Conservation (phyloP, 1,284 basidiomycete genomes). For the Ustilago trichophora region DNA sequence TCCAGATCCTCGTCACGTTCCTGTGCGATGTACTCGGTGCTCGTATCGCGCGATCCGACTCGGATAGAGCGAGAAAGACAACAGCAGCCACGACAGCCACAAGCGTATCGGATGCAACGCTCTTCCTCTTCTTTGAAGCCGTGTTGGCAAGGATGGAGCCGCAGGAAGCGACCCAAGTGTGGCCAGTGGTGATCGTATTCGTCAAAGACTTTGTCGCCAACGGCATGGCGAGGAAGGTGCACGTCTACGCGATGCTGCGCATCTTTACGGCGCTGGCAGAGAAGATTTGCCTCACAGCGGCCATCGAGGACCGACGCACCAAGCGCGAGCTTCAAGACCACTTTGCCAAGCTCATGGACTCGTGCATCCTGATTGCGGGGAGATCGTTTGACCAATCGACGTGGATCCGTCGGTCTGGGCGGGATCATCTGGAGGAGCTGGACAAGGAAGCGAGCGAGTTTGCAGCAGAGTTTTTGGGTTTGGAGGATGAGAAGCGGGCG, state of each 20-base stretch:
- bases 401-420: conserved; percentile 78
- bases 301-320: conserved; percentile 85
- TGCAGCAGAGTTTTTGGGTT: conserved; percentile 10
- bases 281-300: conserved; percentile 82
- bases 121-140: conserved; percentile 87
- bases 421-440: conserved; percentile 69
- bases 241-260: conserved; percentile 80
- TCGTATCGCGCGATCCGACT: conserved; percentile 69
- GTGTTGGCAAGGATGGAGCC: conserved; percentile 87
- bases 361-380: conserved; percentile 78
- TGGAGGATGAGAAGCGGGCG: conserved; percentile 10
- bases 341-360: conserved; percentile 84
- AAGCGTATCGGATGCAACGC: conserved; percentile 30
- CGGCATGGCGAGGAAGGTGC: conserved; percentile 60
- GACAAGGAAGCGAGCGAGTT: conserved; percentile 39
- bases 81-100: conserved; percentile 2
- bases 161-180: conserved; percentile 88
- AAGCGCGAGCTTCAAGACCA: conserved; percentile 93
- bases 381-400: conserved; percentile 79
- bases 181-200: conserved; percentile 76
- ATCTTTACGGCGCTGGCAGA: conserved; percentile 82
- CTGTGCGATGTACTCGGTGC: conserved; percentile 74
- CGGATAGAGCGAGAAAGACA: conserved; percentile 58
- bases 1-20: conserved; percentile 88
- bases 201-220: conserved; percentile 78